These are phyloP conservation scores for Metarhizium anisopliae DNA, from an alignment of 2,329 filamentous ascomycete genomes.

Conservation along the genomic window DNA sequence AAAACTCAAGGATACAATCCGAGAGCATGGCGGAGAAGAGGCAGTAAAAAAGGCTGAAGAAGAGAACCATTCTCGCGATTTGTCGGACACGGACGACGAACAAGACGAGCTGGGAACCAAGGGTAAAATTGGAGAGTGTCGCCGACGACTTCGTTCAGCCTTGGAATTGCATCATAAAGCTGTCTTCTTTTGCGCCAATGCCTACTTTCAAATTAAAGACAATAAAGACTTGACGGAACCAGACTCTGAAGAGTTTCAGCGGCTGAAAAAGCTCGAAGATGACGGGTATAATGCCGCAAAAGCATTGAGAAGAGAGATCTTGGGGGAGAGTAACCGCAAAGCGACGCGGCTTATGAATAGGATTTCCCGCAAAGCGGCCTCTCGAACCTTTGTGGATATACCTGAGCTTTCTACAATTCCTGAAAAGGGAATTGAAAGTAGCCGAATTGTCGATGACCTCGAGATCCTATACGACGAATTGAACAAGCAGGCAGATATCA, in stretches of 20 bases:
- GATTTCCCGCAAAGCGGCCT: conserved; percentile 43
- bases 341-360: conserved; percentile 46
- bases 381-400: conserved; percentile 52
- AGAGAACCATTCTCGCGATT: conserved; percentile 5
- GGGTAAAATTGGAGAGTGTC: conserved; percentile 45
- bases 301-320: conserved; percentile 64
- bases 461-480: conserved; percentile 56
- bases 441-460: conserved; percentile 55
- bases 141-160: conserved; percentile 58
- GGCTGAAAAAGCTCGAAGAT: conserved; percentile 61
- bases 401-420: conserved; percentile 45
- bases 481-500: conserved; percentile 60
- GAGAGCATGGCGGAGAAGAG: conserved; percentile 13
- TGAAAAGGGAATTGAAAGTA: conserved; percentile 63
- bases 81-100: conserved; percentile 25
- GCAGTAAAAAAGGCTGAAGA: conserved; percentile 1
- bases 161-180: conserved; percentile 76
- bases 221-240: conserved; percentile 54
- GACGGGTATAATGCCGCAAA: conserved; percentile 74
- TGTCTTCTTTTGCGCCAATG: conserved; percentile 77
- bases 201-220: conserved; percentile 73
- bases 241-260: conserved; percentile 56
- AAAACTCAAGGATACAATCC: conserved; percentile 45
- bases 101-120: conserved; percentile 24
- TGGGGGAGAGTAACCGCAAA: conserved; percentile 42